phyloP scores from a whole-genome alignment of 352 stramenopile genomes.

The Blastocystis sp. region DNA sequence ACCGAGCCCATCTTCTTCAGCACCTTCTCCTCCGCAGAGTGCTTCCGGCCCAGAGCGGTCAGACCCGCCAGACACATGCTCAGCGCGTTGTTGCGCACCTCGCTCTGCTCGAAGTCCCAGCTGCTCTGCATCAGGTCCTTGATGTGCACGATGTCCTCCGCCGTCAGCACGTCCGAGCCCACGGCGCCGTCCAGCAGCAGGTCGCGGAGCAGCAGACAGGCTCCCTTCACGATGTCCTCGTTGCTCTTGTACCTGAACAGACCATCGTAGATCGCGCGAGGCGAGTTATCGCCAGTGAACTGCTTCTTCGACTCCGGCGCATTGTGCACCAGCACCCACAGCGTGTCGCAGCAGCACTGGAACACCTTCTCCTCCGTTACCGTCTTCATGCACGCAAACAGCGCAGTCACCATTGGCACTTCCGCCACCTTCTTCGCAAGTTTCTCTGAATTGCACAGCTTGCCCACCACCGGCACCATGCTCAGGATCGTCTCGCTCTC shows the following conservation, averaged over 20 bases:
- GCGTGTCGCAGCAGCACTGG: background rate
- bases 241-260: constrained; percentile 26
- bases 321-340: constrained; percentile 32
- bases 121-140: constrained; percentile 15
- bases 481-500: background rate
- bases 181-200: constrained; percentile 28
- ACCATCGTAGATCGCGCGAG: constrained; percentile 49
- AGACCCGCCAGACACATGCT: constrained; percentile 37
- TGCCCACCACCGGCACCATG: background rate
- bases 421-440: background rate
- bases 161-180: constrained; percentile 8
- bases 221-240: constrained; percentile 10
- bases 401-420: background rate
- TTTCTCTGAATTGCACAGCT: background rate
- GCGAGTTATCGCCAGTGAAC: constrained; percentile 51
- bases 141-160: background rate
- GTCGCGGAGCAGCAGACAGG: constrained; percentile 30
- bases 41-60: background rate
- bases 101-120: background rate
- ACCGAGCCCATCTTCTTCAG: constrained; percentile 17
- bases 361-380: background rate
- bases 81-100: constrained; percentile 28
- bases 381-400: constrained; percentile 50
- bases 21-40: background rate
- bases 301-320: background rate